Evolutionary conservation across 805 yeast species (phyloP), one percentile per base, ranked within the genome.

Genomic region (Yamadazyma akitaensis): DNA sequence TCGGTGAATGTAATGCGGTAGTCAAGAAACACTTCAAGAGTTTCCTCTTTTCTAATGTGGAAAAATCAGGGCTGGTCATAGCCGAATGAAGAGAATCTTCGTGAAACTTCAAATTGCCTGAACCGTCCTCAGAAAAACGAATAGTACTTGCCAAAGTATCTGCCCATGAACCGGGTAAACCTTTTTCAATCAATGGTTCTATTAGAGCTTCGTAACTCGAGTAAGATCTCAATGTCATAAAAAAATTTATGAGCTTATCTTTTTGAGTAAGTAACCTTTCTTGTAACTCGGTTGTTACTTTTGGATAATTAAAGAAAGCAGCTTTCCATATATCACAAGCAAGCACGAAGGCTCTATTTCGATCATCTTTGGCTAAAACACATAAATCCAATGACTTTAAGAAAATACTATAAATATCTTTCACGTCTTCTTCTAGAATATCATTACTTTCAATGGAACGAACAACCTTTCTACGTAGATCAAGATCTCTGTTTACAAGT

Each of bases 191-290:
- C n/a, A 61, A 36, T 6, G 66, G 64, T 10, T 41, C 40, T 13
- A 64, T 50, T 13, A 51, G 19, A 7, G 31, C 28, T 37, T 46
- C 49, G 47, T 67, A 68, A 5, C 57, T 35, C 9, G 48, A 43
- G 47, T 55, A 65, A 28, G 57, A 58, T 32, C 58, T 55, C 8
- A 56, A 51, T 42, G 67, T 67, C 43, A 67, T 60, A 47, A 64
- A 47, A n/a, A 57, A 42, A 39, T 65, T 65, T 14, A 59, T 50
- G 33, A 68, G 46, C 2, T 44, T 46, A 30, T 58, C 59, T 46
- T 59, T 58, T 25, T 56, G 47, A 3, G 42, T 30, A 10, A 62
- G 38, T 16, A 67, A 43, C 21, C 37, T 34, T 8, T 43, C 17
- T 46, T 63, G 65, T 3, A 63, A 44, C 8, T n/a, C 21, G 7